These are phyloP conservation scores for Trifolium fragiferum DNA, from an alignment of 306 rosid species.

Conservation along the genomic window DNA sequence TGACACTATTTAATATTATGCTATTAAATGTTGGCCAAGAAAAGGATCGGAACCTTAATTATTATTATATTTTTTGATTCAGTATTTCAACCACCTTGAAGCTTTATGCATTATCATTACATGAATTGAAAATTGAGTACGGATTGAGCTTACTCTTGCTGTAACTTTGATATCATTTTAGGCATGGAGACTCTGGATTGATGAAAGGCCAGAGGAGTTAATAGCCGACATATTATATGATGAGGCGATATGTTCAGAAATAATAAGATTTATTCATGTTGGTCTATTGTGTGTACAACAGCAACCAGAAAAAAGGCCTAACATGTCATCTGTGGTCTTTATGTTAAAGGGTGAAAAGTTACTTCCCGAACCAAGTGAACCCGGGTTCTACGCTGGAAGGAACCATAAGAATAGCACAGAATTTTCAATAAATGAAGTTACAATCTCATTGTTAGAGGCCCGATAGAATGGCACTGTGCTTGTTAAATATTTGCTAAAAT, in stretches of 20 bases:
- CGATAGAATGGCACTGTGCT: not conserved
- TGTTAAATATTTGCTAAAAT: not conserved
- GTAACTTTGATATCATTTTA: not conserved
- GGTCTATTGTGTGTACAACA: slow-evolving; percentile 7
- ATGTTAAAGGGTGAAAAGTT: slow-evolving; percentile 7
- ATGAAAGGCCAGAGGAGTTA: not conserved
- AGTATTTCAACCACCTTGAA: too few relatives aligned
- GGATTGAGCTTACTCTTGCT: not conserved
- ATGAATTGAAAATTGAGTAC: not conserved
- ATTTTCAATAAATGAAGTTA: not conserved
- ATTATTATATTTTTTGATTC: too few relatives aligned
- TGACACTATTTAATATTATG: too few relatives aligned
- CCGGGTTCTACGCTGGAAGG: not conserved
- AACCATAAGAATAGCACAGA: not conserved
- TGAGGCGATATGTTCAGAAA: not conserved
- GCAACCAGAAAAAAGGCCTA: slow-evolving; percentile 7
- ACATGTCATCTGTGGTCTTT: slow-evolving; percentile 3
- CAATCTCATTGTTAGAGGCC: not conserved
- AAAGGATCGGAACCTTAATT: too few relatives aligned
- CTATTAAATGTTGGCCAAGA: too few relatives aligned
- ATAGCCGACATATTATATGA: not conserved
- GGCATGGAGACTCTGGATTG: not conserved
- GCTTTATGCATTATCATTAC: not conserved
- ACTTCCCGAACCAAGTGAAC: not conserved
- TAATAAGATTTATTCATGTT: slow-evolving; percentile 1